Evolutionary conservation across 371 early-diverging fungal species (phyloP).

Genomic region (Batkoa obscura): DNA sequence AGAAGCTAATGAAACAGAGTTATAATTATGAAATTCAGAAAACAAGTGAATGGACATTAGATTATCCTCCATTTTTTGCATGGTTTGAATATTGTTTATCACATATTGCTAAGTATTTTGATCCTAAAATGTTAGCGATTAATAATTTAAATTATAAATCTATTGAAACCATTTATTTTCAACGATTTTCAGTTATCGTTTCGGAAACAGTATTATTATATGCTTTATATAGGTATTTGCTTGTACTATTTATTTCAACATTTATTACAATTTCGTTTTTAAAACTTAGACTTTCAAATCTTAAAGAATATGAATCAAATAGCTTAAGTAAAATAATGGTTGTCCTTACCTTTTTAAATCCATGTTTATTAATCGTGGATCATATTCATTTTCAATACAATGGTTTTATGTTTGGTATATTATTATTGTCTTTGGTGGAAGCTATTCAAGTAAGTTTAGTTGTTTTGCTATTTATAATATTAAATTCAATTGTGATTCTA

Average conservation of each 20-base stretch:
- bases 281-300: background rate
- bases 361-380: conserved; percentile 72
- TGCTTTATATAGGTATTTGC: conserved; percentile 42
- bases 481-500: background rate
- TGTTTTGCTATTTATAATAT: too few relatives aligned
- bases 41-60: conserved; percentile 89
- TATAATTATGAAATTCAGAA: conserved; percentile 10
- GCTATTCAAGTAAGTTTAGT: conserved; percentile 41
- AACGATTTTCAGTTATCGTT: conserved; percentile 59
- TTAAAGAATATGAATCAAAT: background rate
- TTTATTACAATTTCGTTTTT: too few relatives aligned
- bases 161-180: conserved; percentile 52
- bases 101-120: conserved; percentile 35
- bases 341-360: conserved; percentile 51
- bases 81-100: conserved; percentile 78
- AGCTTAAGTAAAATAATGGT: conserved; percentile 11
- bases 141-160: conserved; percentile 45
- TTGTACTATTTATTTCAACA: too few relatives aligned
- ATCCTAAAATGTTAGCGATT: conserved; percentile 58
- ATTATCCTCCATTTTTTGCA: conserved; percentile 96
- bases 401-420: conserved; percentile 78
- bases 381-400: conserved; percentile 96
- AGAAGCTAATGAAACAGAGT: background rate
- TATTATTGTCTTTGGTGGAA: conserved; percentile 55
- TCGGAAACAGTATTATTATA: conserved; percentile 59